Evolutionary conservation across 2,329 filamentous ascomycete genomes (phyloP).

Genomic region (Emergomyces orientalis): DNA sequence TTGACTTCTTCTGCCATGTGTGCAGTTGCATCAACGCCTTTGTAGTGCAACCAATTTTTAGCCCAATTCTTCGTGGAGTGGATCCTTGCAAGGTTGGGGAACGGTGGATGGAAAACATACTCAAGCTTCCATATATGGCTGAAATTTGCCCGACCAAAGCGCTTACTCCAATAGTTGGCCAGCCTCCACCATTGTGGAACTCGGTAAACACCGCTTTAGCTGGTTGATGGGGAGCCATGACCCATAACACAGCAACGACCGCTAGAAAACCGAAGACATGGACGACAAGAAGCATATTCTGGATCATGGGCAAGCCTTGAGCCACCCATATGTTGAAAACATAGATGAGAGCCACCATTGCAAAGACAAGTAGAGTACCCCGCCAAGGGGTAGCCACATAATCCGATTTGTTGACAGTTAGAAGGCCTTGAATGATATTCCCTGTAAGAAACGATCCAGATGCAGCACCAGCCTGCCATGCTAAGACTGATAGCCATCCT

Average conservation of each 20-base stretch:
- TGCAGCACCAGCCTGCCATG: constrained; percentile 25
- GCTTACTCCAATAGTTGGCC: constrained; percentile 26
- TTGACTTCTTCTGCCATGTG: constrained; percentile 32
- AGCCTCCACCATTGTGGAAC: constrained; percentile 22
- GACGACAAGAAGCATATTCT: constrained; percentile 25
- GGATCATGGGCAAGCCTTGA: constrained; percentile 24
- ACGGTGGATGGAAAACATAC: constrained; percentile 20
- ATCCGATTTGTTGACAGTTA: constrained; percentile 23
- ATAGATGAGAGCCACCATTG: constrained; percentile 20
- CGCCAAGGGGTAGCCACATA: constrained; percentile 25
- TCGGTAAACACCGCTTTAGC: constrained; percentile 20
- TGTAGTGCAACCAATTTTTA: background rate
- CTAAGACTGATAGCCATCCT: constrained; percentile 27
- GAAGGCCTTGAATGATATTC: constrained; percentile 28
- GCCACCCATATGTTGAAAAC: constrained; percentile 24
- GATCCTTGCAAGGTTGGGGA: constrained; percentile 34
- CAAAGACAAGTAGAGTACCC: constrained; percentile 23
- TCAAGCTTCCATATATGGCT: constrained; percentile 32
- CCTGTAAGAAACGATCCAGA: constrained; percentile 22
- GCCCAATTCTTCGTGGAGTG: background rate
- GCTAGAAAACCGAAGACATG: constrained; percentile 27
- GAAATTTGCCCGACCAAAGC: constrained; percentile 36
- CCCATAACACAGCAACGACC: constrained; percentile 26
- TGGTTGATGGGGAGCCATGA: constrained; percentile 20
- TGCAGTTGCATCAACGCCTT: constrained; percentile 18